These are phyloP conservation scores for Hanseniaspora valbyensis DNA, from an alignment of 805 yeast species.

Conservation along the genomic window DNA sequence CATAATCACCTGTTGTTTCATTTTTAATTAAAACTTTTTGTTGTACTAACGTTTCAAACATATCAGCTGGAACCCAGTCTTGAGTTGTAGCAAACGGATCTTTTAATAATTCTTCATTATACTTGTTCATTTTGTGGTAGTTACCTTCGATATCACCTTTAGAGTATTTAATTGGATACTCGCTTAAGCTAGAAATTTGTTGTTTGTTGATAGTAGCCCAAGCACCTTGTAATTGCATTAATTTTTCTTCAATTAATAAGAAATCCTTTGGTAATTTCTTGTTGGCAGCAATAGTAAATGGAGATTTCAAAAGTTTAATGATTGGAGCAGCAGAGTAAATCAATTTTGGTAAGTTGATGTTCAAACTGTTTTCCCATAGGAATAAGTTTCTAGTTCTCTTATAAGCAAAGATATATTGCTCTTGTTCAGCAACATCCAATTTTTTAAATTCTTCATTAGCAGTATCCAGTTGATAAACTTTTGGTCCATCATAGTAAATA, in stretches of 20 bases:
- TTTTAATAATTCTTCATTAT: conserved; percentile 55
- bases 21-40: conserved; percentile 58
- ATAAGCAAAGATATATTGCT: conserved; percentile 75
- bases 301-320: conserved; percentile 55
- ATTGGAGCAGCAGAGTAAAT: conserved; percentile 80
- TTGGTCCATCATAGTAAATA: conserved; percentile 78
- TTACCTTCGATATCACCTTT: conserved; percentile 50
- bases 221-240: conserved; percentile 53
- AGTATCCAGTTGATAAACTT: conserved; percentile 61
- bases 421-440: conserved; percentile 60
- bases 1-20: conserved; percentile 44
- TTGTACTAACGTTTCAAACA: conserved; percentile 60
- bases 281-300: conserved; percentile 52
- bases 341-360: conserved; percentile 50
- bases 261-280: conserved; percentile 47
- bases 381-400: conserved; percentile 85
- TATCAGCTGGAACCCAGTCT: conserved; percentile 93
- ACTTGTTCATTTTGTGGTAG: conserved; percentile 46
- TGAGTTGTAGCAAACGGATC: conserved; percentile 82
- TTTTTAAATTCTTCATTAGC: conserved; percentile 62
- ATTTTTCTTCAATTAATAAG: conserved; percentile 53
- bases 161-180: conserved; percentile 52
- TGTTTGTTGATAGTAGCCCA: conserved; percentile 59
- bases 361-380: conserved; percentile 71
- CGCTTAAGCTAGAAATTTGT: conserved; percentile 39